Evolutionary conservation across 2,329 filamentous ascomycete genomes (phyloP).

Genomic region (Xylariaceae sp.): DNA sequence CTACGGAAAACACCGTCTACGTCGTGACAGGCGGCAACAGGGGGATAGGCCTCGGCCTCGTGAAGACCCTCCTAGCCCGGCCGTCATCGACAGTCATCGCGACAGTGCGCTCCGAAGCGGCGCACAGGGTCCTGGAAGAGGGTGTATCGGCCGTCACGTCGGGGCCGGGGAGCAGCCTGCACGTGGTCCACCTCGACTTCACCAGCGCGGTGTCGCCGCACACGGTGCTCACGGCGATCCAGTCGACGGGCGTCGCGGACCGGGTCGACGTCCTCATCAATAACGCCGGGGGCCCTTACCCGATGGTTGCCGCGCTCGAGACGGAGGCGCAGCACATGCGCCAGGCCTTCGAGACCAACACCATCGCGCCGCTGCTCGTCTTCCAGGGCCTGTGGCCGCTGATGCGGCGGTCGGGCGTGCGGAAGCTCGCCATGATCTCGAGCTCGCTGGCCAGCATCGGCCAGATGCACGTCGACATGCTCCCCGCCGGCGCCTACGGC

Average conservation of each 20-base stretch:
- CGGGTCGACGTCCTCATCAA: constrained; percentile 48
- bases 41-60: constrained; percentile 36
- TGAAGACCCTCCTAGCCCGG: constrained; percentile 37
- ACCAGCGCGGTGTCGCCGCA: constrained; percentile 22
- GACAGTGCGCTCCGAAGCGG: constrained; percentile 30
- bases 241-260: constrained; percentile 29
- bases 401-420: constrained; percentile 26
- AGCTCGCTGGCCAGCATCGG: constrained; percentile 33
- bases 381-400: constrained; percentile 34
- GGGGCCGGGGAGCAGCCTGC: constrained; percentile 28
- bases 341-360: constrained; percentile 40
- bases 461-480: constrained; percentile 25
- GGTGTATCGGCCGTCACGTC: constrained; percentile 17
- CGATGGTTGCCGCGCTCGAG: constrained; percentile 26
- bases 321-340: constrained; percentile 32
- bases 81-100: constrained; percentile 47
- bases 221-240: constrained; percentile 27
- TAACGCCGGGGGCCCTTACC: constrained; percentile 41
- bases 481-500: constrained; percentile 32
- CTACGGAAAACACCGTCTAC: constrained; percentile 26
- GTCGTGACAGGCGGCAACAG: constrained; percentile 38
- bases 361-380: constrained; percentile 34
- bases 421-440: constrained; percentile 34
- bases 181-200: constrained; percentile 36
- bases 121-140: constrained; percentile 16